phyloP scores from a whole-genome alignment of 1,139 yeast species.

The Saccharomyces hybrid region DNA sequence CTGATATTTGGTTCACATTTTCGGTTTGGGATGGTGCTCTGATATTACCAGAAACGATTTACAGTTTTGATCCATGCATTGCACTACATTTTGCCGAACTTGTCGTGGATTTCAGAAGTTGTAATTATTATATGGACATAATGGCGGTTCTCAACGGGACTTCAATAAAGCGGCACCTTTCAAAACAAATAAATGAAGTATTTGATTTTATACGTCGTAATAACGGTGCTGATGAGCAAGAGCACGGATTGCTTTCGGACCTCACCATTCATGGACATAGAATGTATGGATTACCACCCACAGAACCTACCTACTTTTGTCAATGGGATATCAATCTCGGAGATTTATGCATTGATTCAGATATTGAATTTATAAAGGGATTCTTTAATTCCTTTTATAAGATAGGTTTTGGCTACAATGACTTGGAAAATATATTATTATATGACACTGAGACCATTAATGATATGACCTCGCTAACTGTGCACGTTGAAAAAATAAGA shows the following conservation, averaged over 20 bases:
- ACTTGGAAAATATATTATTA: slow-evolving; percentile 66
- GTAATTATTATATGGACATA: slow-evolving; percentile 88
- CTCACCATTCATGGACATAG: slow-evolving; percentile 75
- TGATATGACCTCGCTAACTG: slow-evolving; percentile 58
- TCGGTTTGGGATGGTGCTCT: slow-evolving; percentile 63
- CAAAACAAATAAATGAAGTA: slow-evolving; percentile 49
- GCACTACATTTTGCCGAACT: slow-evolving; percentile 58
- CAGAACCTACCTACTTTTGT: slow-evolving; percentile 79
- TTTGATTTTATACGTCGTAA: slow-evolving; percentile 33
- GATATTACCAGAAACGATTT: slow-evolving; percentile 65
- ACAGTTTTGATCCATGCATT: slow-evolving; percentile 56
- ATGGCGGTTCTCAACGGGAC: slow-evolving; percentile 37
- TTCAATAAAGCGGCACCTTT: slow-evolving; percentile 23
- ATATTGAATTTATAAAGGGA: slow-evolving; percentile 42
- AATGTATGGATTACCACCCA: slow-evolving; percentile 87
- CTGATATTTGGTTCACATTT: slow-evolving; percentile 68
- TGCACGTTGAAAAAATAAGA: slow-evolving; percentile 26
- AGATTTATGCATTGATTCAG: slow-evolving; percentile 46
- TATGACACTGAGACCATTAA: slow-evolving; percentile 49
- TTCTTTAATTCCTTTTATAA: slow-evolving; percentile 41
- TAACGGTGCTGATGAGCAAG: slow-evolving; percentile 10
- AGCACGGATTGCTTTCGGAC: slow-evolving; percentile 35
- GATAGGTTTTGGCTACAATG: slow-evolving; percentile 57
- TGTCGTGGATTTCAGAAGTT: slow-evolving; percentile 73
- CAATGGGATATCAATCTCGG: slow-evolving; percentile 83